Evolutionary conservation across 2,329 filamentous ascomycete species (phyloP).

Genomic region (Aciculosporium take): DNA sequence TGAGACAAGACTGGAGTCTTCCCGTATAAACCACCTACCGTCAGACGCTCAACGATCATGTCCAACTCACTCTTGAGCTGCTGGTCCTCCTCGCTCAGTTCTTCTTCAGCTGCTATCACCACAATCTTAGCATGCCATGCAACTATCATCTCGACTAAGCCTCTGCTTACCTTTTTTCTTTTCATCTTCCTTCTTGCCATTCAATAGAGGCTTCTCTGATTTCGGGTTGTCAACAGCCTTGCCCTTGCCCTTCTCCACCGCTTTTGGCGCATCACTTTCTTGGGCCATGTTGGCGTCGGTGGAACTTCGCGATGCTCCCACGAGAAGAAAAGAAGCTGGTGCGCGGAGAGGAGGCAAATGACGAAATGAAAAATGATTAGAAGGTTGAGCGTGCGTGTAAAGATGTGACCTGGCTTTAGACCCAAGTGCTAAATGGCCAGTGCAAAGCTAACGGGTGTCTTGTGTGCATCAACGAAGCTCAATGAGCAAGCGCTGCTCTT

Average conservation of each 20-base stretch:
- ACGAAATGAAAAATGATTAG: conserved; percentile 4
- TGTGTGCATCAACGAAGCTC: conserved; percentile 22
- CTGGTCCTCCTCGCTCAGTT: conserved; percentile 94
- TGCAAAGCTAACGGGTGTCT: conserved; percentile 12
- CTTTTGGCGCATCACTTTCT: conserved; percentile 73
- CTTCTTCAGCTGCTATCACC: conserved; percentile 44
- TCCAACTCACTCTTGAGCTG: conserved; percentile 96
- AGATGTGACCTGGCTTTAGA: neutral
- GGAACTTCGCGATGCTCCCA: conserved; percentile 13
- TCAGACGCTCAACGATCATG: conserved; percentile 91
- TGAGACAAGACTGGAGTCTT: neutral
- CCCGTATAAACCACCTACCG: conserved; percentile 36
- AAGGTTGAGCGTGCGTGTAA: neutral
- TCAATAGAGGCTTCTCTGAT: conserved; percentile 53
- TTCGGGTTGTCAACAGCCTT: conserved; percentile 65
- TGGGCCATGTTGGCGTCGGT: conserved; percentile 62
- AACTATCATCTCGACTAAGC: conserved; percentile 4
- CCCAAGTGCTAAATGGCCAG: neutral
- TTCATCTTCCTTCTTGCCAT: conserved; percentile 68
- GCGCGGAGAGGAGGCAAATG: conserved; percentile 1
- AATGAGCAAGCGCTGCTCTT: conserved; percentile 11
- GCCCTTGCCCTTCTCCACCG: conserved; percentile 89
- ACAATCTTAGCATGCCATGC: conserved; percentile 11
- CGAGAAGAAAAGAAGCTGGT: conserved; percentile 2
- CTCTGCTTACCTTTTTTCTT: conserved; percentile 32